Evolutionary conservation across 176 grass and related monocot species (phyloP).

Genomic region (Neostapfia colusana): DNA sequence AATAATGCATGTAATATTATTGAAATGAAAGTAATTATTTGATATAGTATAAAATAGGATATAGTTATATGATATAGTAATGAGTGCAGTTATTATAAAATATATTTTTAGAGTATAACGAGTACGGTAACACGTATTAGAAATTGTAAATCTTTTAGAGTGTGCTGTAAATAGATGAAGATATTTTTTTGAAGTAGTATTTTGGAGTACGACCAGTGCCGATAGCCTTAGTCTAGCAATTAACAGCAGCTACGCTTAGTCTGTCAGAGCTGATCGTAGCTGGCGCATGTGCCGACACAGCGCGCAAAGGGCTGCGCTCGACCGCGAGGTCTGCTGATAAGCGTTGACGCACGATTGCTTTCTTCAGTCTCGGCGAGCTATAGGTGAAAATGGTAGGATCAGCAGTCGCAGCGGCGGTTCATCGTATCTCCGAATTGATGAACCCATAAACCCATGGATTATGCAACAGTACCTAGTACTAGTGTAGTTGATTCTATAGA

Average conservation of each 20-base stretch:
- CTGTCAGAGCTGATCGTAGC: neutral
- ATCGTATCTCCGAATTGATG: neutral
- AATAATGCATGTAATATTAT: too few relatives aligned
- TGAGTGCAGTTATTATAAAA: too few relatives aligned
- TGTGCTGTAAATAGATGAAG: too few relatives aligned
- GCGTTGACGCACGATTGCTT: neutral
- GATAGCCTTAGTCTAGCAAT: neutral
- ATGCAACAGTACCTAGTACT: neutral
- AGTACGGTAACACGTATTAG: too few relatives aligned
- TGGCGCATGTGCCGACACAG: constrained; percentile 35
- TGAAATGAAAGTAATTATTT: too few relatives aligned
- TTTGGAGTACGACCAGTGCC: too few relatives aligned
- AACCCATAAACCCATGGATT: neutral
- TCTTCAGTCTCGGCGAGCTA: neutral
- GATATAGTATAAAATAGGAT: too few relatives aligned
- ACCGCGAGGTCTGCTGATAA: neutral
- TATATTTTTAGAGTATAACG: too few relatives aligned
- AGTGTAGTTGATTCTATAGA: neutral
- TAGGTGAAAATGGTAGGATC: neutral
- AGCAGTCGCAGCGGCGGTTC: too few relatives aligned
- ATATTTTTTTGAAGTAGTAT: too few relatives aligned
- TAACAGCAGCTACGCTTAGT: neutral
- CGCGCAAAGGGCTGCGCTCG: neutral
- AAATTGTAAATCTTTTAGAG: too few relatives aligned
- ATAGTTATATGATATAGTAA: too few relatives aligned